Conservation (phyloP, 2,329 filamentous ascomycete genomes). For the Zymoseptoria ardabiliae region DNA sequence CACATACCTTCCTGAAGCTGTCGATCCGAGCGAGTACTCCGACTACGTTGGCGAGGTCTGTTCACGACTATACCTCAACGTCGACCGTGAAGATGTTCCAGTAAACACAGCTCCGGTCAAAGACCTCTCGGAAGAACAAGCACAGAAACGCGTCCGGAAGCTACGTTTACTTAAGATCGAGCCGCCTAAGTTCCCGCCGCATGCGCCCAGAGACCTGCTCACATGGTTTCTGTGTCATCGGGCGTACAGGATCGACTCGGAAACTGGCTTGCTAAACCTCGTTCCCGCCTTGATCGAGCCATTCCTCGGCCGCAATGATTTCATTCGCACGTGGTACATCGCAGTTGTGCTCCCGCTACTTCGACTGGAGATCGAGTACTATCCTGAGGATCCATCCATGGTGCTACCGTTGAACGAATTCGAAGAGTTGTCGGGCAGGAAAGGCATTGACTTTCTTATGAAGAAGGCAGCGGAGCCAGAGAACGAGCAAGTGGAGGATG, state of each 20-base stretch:
- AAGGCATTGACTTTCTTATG: constrained; percentile 56
- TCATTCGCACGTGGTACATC: constrained; percentile 60
- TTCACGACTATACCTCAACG: constrained; percentile 38
- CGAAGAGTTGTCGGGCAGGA: constrained; percentile 51
- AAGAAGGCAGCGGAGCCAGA: constrained; percentile 45
- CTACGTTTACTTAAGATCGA: constrained; percentile 55
- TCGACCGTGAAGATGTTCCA: constrained; percentile 34
- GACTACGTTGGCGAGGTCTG: constrained; percentile 54
- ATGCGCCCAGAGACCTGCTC: constrained; percentile 49
- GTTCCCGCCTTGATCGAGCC: constrained; percentile 60
- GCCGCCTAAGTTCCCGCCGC: constrained; percentile 42
- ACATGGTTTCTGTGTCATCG: constrained; percentile 61
- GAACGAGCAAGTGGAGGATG: constrained; percentile 18
- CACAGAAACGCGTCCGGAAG: constrained; percentile 56
- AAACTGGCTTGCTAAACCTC: constrained; percentile 64
- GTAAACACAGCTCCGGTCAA: constrained; percentile 53
- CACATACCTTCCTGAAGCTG: constrained; percentile 67
- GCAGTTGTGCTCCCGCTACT: constrained; percentile 62
- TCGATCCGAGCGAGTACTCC: constrained; percentile 56
- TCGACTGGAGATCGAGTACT: constrained; percentile 63
- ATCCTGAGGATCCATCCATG: constrained; percentile 45
- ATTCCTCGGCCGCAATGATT: constrained; percentile 56
- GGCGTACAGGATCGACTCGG: constrained; percentile 60
- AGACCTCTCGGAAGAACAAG: constrained; percentile 55
- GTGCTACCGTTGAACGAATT: constrained; percentile 60